These are phyloP conservation scores for Platanthera zijinensis DNA, from an alignment of 106 monocot species.

Conservation along the genomic window DNA sequence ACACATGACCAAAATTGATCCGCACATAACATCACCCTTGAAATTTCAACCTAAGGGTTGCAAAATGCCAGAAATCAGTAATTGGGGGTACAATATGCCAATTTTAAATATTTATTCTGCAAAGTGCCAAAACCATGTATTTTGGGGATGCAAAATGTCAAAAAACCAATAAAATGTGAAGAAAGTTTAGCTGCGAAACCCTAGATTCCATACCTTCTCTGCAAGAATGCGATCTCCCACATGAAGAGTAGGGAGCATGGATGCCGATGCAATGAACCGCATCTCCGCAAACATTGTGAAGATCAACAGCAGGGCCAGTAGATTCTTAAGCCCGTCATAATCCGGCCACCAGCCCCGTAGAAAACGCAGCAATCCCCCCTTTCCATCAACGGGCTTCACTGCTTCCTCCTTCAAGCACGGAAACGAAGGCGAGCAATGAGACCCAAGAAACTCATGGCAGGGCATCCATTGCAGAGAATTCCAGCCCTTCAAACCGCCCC, in stretches of 20 bases:
- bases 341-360: background rate
- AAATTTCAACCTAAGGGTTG: no score
- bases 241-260: conserved; percentile 15
- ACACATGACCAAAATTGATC: no score
- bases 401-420: background rate
- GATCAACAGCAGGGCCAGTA: conserved; percentile 4
- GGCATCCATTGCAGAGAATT: background rate
- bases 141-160: no score
- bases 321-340: conserved; percentile 4
- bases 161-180: no score
- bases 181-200: no score
- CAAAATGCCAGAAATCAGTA: no score
- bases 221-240: conserved; percentile 13
- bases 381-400: background rate
- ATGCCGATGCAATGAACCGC: conserved; percentile 14
- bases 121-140: no score
- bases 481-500: background rate
- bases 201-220: conserved; percentile 6
- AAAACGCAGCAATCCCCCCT: background rate
- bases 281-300: conserved; percentile 13
- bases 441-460: background rate
- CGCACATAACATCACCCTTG: no score
- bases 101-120: no score
- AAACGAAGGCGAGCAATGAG: background rate
- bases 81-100: no score